Conservation (phyloP, 139 green algal genomes). For the Asterochloris erici region DNA sequence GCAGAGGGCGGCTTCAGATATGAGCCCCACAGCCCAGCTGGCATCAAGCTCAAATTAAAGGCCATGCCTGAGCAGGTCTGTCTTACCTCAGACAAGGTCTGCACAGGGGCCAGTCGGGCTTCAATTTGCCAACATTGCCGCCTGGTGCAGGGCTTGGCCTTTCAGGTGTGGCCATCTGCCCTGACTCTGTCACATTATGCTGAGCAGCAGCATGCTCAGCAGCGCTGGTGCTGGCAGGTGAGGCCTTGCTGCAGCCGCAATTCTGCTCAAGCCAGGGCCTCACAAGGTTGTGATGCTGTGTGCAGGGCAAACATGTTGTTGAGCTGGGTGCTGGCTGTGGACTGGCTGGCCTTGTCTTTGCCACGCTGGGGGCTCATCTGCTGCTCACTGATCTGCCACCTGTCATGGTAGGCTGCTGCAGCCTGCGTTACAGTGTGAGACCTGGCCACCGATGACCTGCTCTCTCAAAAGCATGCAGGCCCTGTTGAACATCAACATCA, state of each 20-base stretch:
- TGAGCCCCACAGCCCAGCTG: too few species aligned
- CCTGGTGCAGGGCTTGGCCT: slow-evolving; percentile 18
- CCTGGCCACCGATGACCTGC: neutral
- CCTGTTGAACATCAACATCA: slow-evolving; percentile 4
- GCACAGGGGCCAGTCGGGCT: too few species aligned
- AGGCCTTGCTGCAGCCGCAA: neutral
- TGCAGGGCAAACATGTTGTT: slow-evolving; percentile 38
- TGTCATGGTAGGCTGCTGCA: slow-evolving; percentile 18
- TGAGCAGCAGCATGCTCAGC: neutral
- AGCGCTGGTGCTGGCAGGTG: slow-evolving; percentile 23
- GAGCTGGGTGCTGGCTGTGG: slow-evolving; percentile 54
- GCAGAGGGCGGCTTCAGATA: too few species aligned
- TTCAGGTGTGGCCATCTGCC: slow-evolving; percentile 24
- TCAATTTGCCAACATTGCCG: too few species aligned
- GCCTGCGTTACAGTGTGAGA: neutral
- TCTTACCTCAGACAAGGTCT: too few species aligned
- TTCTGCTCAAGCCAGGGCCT: neutral
- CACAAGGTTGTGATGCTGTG: neutral
- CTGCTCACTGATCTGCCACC: slow-evolving; percentile 42
- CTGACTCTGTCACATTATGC: slow-evolving; percentile 10
- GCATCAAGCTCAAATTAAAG: too few species aligned
- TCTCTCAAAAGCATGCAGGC: neutral
- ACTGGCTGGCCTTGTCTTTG: slow-evolving; percentile 43
- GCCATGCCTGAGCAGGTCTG: too few species aligned
- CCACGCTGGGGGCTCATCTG: slow-evolving; percentile 44